These are phyloP conservation scores for Rhinocladiella mackenziei DNA, from an alignment of 2,329 filamentous ascomycete species.

Conservation along the genomic window DNA sequence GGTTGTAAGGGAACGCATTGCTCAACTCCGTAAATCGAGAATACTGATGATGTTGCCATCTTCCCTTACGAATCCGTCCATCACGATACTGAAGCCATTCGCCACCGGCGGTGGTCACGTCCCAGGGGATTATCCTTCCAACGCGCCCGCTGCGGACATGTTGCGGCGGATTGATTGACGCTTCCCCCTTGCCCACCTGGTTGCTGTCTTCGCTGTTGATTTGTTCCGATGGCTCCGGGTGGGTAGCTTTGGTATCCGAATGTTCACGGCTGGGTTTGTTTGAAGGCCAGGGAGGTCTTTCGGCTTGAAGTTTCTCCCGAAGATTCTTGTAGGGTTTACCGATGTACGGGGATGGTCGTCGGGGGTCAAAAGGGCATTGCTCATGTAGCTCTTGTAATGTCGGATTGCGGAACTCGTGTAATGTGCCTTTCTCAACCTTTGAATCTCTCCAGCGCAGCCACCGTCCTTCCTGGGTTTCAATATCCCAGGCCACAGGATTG, in stretches of 20 bases:
- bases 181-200: background rate
- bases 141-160: background rate
- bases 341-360: slow-evolving; percentile 17
- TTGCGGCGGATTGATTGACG: background rate
- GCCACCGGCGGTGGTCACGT: slow-evolving; percentile 15
- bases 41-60: slow-evolving; percentile 1
- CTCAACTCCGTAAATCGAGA: slow-evolving; percentile 6
- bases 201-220: background rate
- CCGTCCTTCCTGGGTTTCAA: slow-evolving; percentile 23
- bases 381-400: slow-evolving; percentile 15
- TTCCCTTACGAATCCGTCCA: slow-evolving; percentile 14
- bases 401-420: slow-evolving; percentile 1
- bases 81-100: slow-evolving; percentile 22
- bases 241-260: no score
- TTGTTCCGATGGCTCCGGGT: background rate
- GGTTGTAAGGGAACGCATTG: slow-evolving; percentile 22
- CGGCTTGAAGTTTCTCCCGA: background rate
- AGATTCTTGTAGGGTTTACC: slow-evolving; percentile 6
- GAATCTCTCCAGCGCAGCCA: slow-evolving; percentile 27
- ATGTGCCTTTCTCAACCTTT: slow-evolving; percentile 15
- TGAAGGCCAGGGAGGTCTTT: slow-evolving; percentile 21
- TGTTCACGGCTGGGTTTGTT: background rate
- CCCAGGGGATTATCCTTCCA: slow-evolving; percentile 16
- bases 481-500: slow-evolving; percentile 23
- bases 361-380: slow-evolving; percentile 21